Evolutionary conservation across 1,139 yeast species (phyloP).

Genomic region (Zygosaccharomyces sapae): DNA sequence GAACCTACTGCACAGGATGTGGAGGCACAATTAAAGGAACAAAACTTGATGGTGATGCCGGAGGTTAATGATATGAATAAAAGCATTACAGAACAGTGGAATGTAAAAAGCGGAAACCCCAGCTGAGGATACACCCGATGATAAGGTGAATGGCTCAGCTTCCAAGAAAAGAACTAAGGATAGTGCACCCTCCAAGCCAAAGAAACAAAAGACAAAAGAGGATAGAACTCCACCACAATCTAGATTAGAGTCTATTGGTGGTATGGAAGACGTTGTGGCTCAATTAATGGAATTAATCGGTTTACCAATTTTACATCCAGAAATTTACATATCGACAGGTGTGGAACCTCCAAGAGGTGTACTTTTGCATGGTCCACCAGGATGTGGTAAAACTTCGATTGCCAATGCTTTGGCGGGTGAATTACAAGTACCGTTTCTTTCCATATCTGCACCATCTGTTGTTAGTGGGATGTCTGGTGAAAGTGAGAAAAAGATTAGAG

Average conservation of each 20-base stretch:
- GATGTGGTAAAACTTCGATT: constrained; percentile 95
- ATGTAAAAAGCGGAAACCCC: constrained; percentile 28
- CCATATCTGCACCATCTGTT: constrained; percentile 90
- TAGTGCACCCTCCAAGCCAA: constrained; percentile 28
- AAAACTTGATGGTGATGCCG: constrained; percentile 55
- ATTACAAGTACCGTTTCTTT: constrained; percentile 85
- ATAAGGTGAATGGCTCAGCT: constrained; percentile 22
- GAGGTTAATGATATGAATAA: constrained; percentile 69
- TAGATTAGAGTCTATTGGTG: constrained; percentile 75
- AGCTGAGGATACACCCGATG: constrained; percentile 16
- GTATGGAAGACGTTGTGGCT: constrained; percentile 76
- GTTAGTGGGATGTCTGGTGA: constrained; percentile 99
- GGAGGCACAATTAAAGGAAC: constrained; percentile 35
- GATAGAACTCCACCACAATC: constrained; percentile 70
- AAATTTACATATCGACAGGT: constrained; percentile 80
- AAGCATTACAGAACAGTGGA: constrained; percentile 72
- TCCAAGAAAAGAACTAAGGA: constrained; percentile 35
- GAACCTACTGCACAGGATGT: constrained; percentile 26
- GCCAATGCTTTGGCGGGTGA: constrained; percentile 97
- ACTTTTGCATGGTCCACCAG: constrained; percentile 94
- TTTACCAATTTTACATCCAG: constrained; percentile 89
- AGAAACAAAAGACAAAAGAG: constrained; percentile 40
- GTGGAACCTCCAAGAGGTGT: constrained; percentile 98
- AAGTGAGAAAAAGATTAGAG: constrained; percentile 88
- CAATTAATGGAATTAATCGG: constrained; percentile 88